A percentile compares a stretch with the other conserved stretches of the same genome.
Conservation (phyloP, 2,329 filamentous ascomycete genomes). For the Cephalotrichum gorgonifer region DNA sequence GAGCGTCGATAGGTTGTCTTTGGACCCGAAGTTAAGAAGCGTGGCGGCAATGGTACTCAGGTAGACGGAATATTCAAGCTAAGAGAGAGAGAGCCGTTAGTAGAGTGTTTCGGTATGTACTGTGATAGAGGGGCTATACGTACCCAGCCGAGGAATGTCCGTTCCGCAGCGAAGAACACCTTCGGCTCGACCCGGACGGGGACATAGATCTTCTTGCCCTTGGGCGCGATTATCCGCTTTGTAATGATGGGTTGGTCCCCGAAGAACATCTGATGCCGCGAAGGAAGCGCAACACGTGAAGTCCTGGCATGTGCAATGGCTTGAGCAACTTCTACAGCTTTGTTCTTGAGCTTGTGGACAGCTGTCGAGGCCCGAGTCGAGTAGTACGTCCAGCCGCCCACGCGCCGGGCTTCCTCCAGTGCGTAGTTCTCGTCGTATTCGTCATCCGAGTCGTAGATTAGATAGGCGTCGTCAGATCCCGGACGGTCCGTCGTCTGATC, state of each 20-base stretch:
- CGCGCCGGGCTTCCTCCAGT: slow-evolving; percentile 65
- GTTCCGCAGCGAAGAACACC: slow-evolving; percentile 92
- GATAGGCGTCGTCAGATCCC: slow-evolving; percentile 58
- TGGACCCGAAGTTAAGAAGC: slow-evolving; percentile 67
- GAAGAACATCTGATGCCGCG: slow-evolving; percentile 42
- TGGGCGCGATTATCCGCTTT: slow-evolving; percentile 60
- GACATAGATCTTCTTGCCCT: slow-evolving; percentile 88
- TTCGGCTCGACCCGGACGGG: slow-evolving; percentile 94
- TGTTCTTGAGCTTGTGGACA: slow-evolving; percentile 4
- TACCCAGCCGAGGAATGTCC: slow-evolving; percentile 92
- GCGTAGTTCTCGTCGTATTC: slow-evolving; percentile 67
- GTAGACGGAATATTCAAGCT: slow-evolving; percentile 94
- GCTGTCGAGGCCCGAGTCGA: slow-evolving; percentile 29
- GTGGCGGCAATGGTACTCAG: slow-evolving; percentile 80
- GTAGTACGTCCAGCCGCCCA: slow-evolving; percentile 70
- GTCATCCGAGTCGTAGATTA: slow-evolving; percentile 77
- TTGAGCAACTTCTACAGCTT: slow-evolving; percentile 14
- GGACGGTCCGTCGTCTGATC: slow-evolving; percentile 63
- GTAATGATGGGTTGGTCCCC: slow-evolving; percentile 43
- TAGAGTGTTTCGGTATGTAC: slow-evolving; percentile 9
- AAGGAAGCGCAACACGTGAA: slow-evolving; percentile 45
- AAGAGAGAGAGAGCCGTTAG: slow-evolving; percentile 6
- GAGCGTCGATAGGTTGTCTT: slow-evolving; percentile 48
- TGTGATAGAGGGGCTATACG: slow-evolving; percentile 19
- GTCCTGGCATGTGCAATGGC: slow-evolving; percentile 41